Percentiles rank a stretch among this genome's conserved stretches.
These are phyloP conservation scores for Exserohilum turcica DNA, from an alignment of 2,329 filamentous ascomycete genomes.

Conservation along the genomic window DNA sequence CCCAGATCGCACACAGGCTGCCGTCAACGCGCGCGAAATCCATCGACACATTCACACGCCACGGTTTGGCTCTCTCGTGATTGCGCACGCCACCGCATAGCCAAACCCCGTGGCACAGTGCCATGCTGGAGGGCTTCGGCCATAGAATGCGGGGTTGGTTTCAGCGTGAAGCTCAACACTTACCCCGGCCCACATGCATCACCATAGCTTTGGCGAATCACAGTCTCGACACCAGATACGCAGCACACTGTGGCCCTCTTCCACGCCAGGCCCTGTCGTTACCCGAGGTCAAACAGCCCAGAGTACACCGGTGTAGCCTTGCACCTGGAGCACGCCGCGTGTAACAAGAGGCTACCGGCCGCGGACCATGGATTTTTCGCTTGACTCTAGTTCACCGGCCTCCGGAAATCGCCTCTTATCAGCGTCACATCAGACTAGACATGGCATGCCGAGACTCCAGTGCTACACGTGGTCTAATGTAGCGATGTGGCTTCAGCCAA, in stretches of 20 bases:
- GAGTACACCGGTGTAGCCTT: not conserved
- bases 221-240: conserved; percentile 2
- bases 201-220: conserved; percentile 30
- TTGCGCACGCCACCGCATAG: conserved; percentile 2
- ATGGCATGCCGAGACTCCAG: not conserved
- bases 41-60: not conserved
- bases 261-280: conserved; percentile 3
- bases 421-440: not conserved
- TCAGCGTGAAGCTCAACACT: conserved; percentile 33
- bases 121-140: conserved; percentile 1
- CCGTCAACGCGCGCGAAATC: conserved; percentile 8
- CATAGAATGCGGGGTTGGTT: conserved; percentile 32
- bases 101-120: conserved; percentile 4
- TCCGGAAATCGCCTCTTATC: not conserved
- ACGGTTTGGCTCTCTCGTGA: not conserved
- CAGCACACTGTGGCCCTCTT: conserved; percentile 1
- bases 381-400: not conserved
- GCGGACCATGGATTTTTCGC: conserved; percentile 28
- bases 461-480: too few relatives aligned
- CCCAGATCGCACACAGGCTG: conserved; percentile 19
- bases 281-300: not conserved
- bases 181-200: conserved; percentile 15
- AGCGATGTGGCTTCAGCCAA: not conserved
- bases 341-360: conserved; percentile 27
- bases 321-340: conserved; percentile 8